Conservation (phyloP, 2,329 filamentous ascomycete genomes). For the Massarina eburnea region DNA sequence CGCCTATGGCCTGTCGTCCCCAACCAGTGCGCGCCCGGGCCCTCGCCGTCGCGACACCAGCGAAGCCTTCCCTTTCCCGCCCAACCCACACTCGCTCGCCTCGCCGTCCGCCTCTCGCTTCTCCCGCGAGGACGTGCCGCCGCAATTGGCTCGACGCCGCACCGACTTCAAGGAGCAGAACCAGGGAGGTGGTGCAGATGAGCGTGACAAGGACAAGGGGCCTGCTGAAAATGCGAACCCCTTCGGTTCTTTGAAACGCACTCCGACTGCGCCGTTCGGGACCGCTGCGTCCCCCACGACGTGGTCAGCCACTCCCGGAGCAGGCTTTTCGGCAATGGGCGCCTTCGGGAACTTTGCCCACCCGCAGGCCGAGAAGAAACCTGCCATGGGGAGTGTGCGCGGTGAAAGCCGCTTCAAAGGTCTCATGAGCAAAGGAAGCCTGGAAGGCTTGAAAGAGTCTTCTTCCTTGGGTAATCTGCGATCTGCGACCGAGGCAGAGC, state of each 20-base stretch:
- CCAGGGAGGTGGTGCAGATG: conserved; percentile 47
- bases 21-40: conserved; percentile 71
- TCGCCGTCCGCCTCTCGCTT: conserved; percentile 67
- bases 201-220: conserved; percentile 53
- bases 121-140: conserved; percentile 65
- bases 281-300: conserved; percentile 55
- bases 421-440: conserved; percentile 75
- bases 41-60: conserved; percentile 84
- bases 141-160: conserved; percentile 61
- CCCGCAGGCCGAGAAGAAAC: conserved; percentile 65
- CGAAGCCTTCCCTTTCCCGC: conserved; percentile 61
- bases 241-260: conserved; percentile 59
- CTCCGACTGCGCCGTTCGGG: conserved; percentile 56
- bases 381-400: conserved; percentile 64
- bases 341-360: conserved; percentile 87
- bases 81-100: conserved; percentile 52
- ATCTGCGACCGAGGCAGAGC: conserved; percentile 55
- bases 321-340: conserved; percentile 72
- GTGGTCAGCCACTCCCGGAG: conserved; percentile 62
- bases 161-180: conserved; percentile 61
- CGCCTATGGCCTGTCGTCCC: conserved; percentile 71
- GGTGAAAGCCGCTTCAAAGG: conserved; percentile 86
- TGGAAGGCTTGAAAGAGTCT: conserved; percentile 64
- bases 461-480: conserved; percentile 55
- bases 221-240: conserved; percentile 46